Percentiles rank a stretch among this genome's conserved stretches.
Evolutionary conservation across 371 early-diverging fungal genomes (phyloP).

Genomic region (Apophysomyces sp.): DNA sequence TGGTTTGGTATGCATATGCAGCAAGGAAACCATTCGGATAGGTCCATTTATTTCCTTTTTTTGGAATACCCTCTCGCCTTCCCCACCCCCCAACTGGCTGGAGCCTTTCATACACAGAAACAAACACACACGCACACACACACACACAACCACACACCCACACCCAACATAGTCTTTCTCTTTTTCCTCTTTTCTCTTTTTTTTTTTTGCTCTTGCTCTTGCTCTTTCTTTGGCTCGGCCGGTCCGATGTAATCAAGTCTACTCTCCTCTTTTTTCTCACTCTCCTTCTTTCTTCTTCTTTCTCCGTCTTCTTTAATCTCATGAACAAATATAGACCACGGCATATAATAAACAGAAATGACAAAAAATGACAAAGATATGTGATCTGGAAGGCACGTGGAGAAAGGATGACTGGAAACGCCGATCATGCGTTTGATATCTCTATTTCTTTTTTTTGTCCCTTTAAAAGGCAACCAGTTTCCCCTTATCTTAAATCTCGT

Average conservation of each 20-base stretch:
- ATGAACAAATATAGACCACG: neutral
- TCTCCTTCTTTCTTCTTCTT: neutral
- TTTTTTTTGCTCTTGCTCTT: neutral
- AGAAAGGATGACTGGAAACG: neutral
- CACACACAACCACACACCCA: neutral
- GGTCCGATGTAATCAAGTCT: neutral
- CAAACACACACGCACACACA: neutral
- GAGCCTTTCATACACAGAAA: too few species aligned
- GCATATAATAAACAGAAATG: neutral
- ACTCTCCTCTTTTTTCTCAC: too few species aligned
- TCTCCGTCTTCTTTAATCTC: neutral
- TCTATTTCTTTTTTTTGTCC: neutral
- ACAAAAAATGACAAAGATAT: too few species aligned
- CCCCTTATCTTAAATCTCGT: neutral
- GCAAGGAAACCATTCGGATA: neutral
- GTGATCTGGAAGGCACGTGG: neutral
- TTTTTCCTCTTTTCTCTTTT: neutral
- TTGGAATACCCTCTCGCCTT: neutral
- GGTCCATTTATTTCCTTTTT: neutral
- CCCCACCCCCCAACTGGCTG: neutral
- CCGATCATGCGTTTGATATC: neutral
- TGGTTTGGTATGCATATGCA: slow-evolving; percentile 28
- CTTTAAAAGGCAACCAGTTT: neutral
- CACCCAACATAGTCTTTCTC: neutral
- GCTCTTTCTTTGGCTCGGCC: slow-evolving; percentile 2